Base-by-base conservation (phyloP, 805 yeast species). In the Zygosaccharomyces rouxii region DNA sequence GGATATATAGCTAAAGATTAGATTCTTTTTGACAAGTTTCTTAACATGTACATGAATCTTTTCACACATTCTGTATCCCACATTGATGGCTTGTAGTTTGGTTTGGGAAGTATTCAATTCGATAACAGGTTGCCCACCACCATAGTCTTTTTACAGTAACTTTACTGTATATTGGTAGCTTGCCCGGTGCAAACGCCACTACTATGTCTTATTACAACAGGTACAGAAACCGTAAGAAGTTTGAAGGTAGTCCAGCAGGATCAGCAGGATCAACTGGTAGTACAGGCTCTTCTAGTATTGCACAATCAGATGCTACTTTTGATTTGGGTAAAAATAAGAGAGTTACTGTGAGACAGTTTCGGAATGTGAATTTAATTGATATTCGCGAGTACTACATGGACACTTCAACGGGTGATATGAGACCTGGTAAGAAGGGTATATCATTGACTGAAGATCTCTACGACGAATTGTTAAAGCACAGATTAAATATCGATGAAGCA, bases 361-460 rank as follows among this genome's bases (percentile, higher is more conserved):
- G 85, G 47, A 81, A 82, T 44, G 70, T 71, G 48, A 78, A 77
- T 29, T 69, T 89, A 55, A 80, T 92, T 11, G 96, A 90, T 59
- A 86, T 90, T 46, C 77, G 98, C 50, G 97, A 90, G 63, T 89
- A 73, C 69, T 90, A 88, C 65, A 73, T 73, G 45, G 79, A 81
- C 43, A 70, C 73, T n/a, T 66, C 72, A 3, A 69, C 71, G 7
- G 84, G 84, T 5, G 83, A 81, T 51, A 73, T 76, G 70, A 75
- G 75, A 51, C 98, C 98, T 0, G 95, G 96, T 0, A 84, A 81
- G 60, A 90, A 90, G 67, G 84, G 71, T 16, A 67, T 67, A 6
- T 66, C 70, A 5, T 52, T 67, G 46, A 67, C 71, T 6, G 71
- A 67, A 44, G 71, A 67, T 49, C 55, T 65, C 33, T 67, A 66